Evolutionary conservation across 192 early-diverging fungal genomes (phyloP), one percentile per base, ranked within the genome.

Genomic region (Entomortierella parvispora): DNA sequence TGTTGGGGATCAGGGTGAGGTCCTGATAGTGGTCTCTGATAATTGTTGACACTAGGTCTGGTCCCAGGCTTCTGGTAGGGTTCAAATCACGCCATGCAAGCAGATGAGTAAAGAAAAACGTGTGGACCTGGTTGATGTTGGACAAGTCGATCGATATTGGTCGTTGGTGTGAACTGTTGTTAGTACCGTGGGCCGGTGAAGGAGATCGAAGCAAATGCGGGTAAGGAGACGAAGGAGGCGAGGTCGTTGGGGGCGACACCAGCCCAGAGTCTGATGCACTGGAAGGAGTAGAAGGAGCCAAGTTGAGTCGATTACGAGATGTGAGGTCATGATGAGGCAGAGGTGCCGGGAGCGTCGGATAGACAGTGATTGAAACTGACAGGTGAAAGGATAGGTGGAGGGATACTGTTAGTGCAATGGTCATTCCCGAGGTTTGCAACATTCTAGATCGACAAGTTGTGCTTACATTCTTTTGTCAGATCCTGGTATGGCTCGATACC

Each of bases 1-100:
- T 26, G n/a, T 58, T 68, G 12, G 74, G 65, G 12, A 68, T 52
- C 23, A 77, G 29, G 0, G 65, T 65, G 60, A 77, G 32, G 23
- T 77, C 74, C 33, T 77, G 65, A 34, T 77, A 77, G 46, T 77
- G 74, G 14, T 55, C 49, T 32, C 68, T 77, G 40, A 77, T 77
- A 29, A 77, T 68, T 0, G 74, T 68, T 22, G 74, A 46, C 0
- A 77, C 65, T 47, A 77, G 34, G 63, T 77, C 74, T 8, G 74
- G 74, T 11, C 74, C 74, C 1, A 77, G 54, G 42, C 74, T 77
- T 8, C 74, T 46, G 4, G 74, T 77, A 2, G 74, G 74, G 32
- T 68, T 77, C 0, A 54, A 55, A 20, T 77, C 74, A 4, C 74
- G 74, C 74, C 74, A 77, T 12, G 65, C 32, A 2, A 77, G 43